A percentile compares a stretch with the other conserved stretches of the same genome.
These are phyloP conservation scores for Collybia sordida DNA, from an alignment of 768 basidiomycete species.

Conservation along the genomic window DNA sequence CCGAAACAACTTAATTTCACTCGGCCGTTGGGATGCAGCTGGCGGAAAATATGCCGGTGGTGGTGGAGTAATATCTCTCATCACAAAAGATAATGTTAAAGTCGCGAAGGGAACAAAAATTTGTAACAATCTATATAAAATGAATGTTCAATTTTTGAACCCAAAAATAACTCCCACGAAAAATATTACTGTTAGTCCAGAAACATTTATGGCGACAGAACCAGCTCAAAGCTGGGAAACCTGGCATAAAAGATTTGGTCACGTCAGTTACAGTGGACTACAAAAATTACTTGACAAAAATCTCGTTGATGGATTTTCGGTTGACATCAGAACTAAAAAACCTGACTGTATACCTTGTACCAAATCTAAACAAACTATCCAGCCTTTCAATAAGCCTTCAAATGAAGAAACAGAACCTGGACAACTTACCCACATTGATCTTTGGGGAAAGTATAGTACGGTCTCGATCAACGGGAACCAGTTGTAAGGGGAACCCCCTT, in stretches of 20 bases:
- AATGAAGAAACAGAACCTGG: slow-evolving; percentile 1
- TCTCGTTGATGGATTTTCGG: not conserved
- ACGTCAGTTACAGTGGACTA: not conserved
- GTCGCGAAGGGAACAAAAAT: not conserved
- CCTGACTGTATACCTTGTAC: slow-evolving; percentile 2
- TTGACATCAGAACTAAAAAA: not conserved
- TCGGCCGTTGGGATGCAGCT: slow-evolving; percentile 8
- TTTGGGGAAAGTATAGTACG: slow-evolving; percentile 9
- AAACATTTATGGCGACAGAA: not conserved
- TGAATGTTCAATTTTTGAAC: not conserved
- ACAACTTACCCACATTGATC: slow-evolving; percentile 6
- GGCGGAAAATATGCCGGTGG: slow-evolving; percentile 1
- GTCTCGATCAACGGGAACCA: slow-evolving; percentile 6
- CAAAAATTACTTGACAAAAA: not conserved
- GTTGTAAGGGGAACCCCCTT: too few relatives aligned
- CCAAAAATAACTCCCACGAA: not conserved
- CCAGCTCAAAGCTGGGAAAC: not conserved
- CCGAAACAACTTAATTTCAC: slow-evolving; percentile 7
- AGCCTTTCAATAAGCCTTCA: not conserved
- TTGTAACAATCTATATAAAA: not conserved
- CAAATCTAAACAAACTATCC: not conserved
- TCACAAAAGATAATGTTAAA: not conserved
- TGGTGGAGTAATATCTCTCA: not conserved
- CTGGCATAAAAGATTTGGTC: slow-evolving; percentile 2
- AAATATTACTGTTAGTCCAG: not conserved